Evolutionary conservation across 1,139 yeast species (phyloP).

Genomic region (Debaryomyces nepalensis): DNA sequence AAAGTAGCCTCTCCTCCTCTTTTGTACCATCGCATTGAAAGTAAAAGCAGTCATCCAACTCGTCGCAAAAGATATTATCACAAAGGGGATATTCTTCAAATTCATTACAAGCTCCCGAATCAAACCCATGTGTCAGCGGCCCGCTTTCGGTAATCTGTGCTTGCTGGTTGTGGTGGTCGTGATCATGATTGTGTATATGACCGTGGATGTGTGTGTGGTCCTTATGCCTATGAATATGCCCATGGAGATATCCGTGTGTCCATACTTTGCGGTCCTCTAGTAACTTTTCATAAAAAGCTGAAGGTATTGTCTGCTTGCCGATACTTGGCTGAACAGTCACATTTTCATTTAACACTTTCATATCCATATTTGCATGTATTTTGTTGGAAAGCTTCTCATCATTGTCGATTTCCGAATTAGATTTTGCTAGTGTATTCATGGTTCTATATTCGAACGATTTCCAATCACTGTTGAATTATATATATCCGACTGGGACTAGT

Average conservation of each 20-base stretch:
- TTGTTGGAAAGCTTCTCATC: background rate
- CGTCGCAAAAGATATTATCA: slow-evolving; percentile 50
- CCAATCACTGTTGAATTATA: no score
- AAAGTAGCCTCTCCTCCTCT: slow-evolving; percentile 12
- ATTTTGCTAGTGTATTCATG: background rate
- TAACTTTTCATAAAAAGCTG: slow-evolving; percentile 14
- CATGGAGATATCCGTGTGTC: slow-evolving; percentile 65
- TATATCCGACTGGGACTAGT: no score
- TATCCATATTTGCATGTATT: background rate
- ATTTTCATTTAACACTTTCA: background rate
- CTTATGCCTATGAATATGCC: slow-evolving; percentile 67
- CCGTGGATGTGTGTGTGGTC: slow-evolving; percentile 73
- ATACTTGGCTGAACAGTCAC: background rate
- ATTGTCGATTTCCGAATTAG: background rate
- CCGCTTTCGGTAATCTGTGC: slow-evolving; percentile 1
- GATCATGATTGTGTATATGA: slow-evolving; percentile 62
- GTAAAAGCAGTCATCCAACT: slow-evolving; percentile 51
- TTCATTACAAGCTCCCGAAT: slow-evolving; percentile 27
- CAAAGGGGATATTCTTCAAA: slow-evolving; percentile 42
- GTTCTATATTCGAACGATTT: background rate
- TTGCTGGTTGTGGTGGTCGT: slow-evolving; percentile 24
- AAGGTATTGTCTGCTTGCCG: slow-evolving; percentile 6
- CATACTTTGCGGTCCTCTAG: slow-evolving; percentile 17
- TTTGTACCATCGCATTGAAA: slow-evolving; percentile 35
- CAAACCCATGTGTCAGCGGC: background rate